Percentiles rank a stretch among this genome's conserved stretches.
phyloP scores from a whole-genome alignment of 805 yeast species.

The Myxozyma vanderwaltii region DNA sequence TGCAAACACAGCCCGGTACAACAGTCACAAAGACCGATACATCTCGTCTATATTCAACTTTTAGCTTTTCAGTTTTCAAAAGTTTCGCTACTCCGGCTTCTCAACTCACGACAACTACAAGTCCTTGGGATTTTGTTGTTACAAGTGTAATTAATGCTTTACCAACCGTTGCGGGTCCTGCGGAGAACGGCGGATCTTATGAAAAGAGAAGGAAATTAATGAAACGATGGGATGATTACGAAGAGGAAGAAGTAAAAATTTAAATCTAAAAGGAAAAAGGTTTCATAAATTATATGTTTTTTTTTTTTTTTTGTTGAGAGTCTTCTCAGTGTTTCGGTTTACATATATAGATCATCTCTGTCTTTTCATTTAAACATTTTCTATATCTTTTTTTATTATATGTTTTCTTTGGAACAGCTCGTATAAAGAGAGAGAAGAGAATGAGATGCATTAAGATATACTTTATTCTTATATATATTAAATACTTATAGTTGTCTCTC shows the following conservation, averaged over 20 bases:
- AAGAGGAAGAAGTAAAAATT: neutral
- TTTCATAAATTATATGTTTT: neutral
- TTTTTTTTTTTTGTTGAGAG: neutral
- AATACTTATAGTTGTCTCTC: no score
- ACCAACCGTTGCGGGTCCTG: slow-evolving; percentile 44
- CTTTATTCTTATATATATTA: no score
- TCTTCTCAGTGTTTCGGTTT: neutral
- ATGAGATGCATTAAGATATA: no score
- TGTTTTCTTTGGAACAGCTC: no score
- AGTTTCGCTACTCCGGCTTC: slow-evolving; percentile 51
- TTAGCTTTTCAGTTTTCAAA: slow-evolving; percentile 63
- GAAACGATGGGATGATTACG: slow-evolving; percentile 27
- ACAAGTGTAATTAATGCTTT: slow-evolving; percentile 70
- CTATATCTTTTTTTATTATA: no score
- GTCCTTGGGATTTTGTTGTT: slow-evolving; percentile 78
- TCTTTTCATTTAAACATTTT: no score
- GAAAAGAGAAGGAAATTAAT: neutral
- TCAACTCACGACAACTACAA: slow-evolving; percentile 68
- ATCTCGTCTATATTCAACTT: slow-evolving; percentile 66
- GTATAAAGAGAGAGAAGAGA: no score
- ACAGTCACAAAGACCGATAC: slow-evolving; percentile 64
- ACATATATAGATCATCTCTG: neutral
- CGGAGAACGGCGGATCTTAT: slow-evolving; percentile 14
- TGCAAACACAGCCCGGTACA: slow-evolving; percentile 86
- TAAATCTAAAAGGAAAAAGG: neutral